These are phyloP conservation scores for Talaromyces liani DNA, from an alignment of 495 filamentous ascomycete genomes.

Conservation along the genomic window DNA sequence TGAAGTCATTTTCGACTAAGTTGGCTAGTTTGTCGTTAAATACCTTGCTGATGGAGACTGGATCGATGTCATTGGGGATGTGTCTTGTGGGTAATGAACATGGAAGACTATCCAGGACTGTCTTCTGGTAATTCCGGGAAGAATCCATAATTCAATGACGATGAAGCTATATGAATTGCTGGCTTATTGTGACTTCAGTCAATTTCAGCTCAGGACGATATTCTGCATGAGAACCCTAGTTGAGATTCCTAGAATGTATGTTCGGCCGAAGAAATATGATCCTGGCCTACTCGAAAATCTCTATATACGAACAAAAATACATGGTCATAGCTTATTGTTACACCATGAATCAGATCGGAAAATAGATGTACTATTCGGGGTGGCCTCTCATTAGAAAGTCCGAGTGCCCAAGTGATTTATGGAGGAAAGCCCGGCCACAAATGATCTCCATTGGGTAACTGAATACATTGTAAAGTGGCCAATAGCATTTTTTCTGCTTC, in stretches of 20 bases:
- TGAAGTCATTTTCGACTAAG: constrained; percentile 9
- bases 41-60: background rate
- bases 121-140: background rate
- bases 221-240: background rate
- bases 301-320: no score
- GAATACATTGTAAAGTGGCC: no score
- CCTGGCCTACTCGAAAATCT: no score
- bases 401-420: background rate
- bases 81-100: constrained; percentile 6
- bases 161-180: background rate
- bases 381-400: background rate
- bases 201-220: background rate
- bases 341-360: background rate
- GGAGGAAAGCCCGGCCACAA: no score
- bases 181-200: background rate
- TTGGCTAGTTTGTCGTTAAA: constrained; percentile 7
- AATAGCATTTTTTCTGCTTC: no score
- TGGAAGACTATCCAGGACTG: constrained; percentile 6
- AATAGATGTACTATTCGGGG: background rate
- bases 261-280: no score
- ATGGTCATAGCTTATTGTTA: background rate
- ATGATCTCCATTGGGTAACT: no score
- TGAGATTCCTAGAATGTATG: no score
- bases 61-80: constrained; percentile 11
- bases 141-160: background rate